phyloP scores from a whole-genome alignment of 2,329 filamentous ascomycete genomes.

The Diaporthe velutina region DNA sequence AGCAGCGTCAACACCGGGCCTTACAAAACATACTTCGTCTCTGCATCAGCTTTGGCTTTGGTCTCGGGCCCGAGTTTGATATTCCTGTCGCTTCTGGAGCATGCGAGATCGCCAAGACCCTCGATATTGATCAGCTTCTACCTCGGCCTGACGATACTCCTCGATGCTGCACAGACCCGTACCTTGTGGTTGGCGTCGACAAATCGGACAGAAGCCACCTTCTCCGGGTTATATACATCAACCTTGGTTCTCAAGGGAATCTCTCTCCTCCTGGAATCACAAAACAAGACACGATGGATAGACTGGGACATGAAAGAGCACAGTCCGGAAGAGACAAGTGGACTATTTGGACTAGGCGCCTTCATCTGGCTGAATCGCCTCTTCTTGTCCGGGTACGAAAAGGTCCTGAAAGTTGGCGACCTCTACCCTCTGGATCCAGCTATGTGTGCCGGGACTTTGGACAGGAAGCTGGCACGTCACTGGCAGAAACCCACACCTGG shows the following conservation, averaged over 20 bases:
- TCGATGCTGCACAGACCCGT: constrained; percentile 57
- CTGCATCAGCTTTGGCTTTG: constrained; percentile 42
- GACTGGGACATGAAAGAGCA: constrained; percentile 53
- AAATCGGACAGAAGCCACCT: constrained; percentile 31
- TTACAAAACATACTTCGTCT: constrained; percentile 38
- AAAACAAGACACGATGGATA: constrained; percentile 54
- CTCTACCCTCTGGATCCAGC: constrained; percentile 47
- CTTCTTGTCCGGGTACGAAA: constrained; percentile 49
- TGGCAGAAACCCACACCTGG: constrained; percentile 27
- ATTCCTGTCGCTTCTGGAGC: constrained; percentile 49
- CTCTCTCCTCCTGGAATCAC: constrained; percentile 54
- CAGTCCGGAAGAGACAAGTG: constrained; percentile 52
- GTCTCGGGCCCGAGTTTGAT: constrained; percentile 47
- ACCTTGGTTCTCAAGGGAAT: constrained; percentile 46
- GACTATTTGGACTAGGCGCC: constrained; percentile 47
- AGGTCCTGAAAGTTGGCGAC: constrained; percentile 48
- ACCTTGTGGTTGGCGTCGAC: constrained; percentile 55
- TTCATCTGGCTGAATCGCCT: constrained; percentile 50
- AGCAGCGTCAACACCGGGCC: constrained; percentile 31
- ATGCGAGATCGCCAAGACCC: constrained; percentile 52
- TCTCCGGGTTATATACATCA: constrained; percentile 39
- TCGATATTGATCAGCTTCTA: constrained; percentile 58
- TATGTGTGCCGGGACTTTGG: constrained; percentile 43
- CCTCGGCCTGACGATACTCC: constrained; percentile 55
- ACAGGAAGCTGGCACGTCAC: constrained; percentile 27